Conservation (phyloP, 202 grass and related monocot genomes). For the Dendrocalamus latiflorus region DNA sequence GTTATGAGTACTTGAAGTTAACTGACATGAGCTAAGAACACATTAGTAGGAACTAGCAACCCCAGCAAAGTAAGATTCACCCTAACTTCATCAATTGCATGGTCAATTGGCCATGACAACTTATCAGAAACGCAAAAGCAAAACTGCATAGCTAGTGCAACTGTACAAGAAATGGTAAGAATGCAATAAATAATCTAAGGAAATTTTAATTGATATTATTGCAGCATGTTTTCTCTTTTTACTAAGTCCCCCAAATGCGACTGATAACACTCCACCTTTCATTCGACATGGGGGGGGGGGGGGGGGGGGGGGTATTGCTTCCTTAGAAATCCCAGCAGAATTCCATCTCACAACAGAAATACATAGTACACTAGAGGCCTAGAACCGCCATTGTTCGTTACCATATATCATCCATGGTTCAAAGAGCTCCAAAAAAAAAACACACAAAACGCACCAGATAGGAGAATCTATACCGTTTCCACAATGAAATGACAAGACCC, state of each 20-base stretch:
- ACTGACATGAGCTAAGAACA: neutral
- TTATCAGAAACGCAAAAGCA: neutral
- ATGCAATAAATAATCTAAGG: neutral
- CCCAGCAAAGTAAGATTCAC: neutral
- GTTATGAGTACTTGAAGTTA: neutral
- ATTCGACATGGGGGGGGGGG: too few relatives aligned
- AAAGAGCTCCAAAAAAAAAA: neutral
- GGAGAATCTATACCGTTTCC: neutral
- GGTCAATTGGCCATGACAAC: neutral
- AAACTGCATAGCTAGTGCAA: neutral
- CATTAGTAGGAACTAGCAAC: constrained; percentile 3
- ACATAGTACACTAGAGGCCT: neutral
- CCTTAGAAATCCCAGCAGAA: too few relatives aligned
- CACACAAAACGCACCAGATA: too few relatives aligned
- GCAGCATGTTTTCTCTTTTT: neutral
- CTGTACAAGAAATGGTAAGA: neutral
- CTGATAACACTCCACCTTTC: too few relatives aligned
- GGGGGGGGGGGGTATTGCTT: too few relatives aligned
- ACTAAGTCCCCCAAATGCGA: neutral
- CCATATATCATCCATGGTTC: neutral
- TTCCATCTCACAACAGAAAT: neutral
- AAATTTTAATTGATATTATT: neutral
- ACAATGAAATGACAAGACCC: neutral
- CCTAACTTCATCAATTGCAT: neutral
- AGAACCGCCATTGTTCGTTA: neutral